These are phyloP conservation scores for Eruca vesicaria DNA, from an alignment of 441 rosid genomes.

Conservation along the genomic window DNA sequence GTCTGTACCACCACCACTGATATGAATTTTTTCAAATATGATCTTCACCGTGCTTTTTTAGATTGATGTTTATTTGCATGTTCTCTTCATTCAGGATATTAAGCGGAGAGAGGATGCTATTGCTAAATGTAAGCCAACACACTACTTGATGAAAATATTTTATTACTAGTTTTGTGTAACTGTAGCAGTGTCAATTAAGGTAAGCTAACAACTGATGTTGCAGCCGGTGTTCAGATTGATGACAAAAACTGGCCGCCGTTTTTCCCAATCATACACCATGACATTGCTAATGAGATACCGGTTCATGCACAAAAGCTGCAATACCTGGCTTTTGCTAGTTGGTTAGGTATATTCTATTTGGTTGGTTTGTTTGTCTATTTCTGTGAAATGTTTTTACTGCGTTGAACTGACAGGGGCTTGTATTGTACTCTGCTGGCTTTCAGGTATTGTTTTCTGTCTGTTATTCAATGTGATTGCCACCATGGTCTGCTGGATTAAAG, in stretches of 20 bases:
- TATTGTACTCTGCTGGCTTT: constrained; percentile 7
- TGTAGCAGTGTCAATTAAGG: not conserved
- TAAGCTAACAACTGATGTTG: not conserved
- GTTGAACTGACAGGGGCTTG: not conserved
- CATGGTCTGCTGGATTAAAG: constrained; percentile 77
- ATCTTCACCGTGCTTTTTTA: not conserved
- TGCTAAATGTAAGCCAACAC: constrained; percentile 46
- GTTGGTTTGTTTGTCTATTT: not conserved
- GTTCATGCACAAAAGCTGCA: constrained; percentile 79
- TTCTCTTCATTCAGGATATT: constrained; percentile 21
- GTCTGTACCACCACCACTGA: constrained; percentile 25
- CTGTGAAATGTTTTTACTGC: not conserved
- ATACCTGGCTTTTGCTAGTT: constrained; percentile 90
- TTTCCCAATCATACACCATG: constrained; percentile 92
- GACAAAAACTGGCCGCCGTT: constrained; percentile 90
- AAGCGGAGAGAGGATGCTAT: constrained; percentile 82
- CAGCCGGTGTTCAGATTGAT: constrained; percentile 70
- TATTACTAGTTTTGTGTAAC: not conserved
- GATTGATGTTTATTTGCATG: no score
- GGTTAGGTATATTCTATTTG: constrained; percentile 57
- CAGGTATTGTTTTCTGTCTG: constrained; percentile 86
- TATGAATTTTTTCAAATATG: not conserved
- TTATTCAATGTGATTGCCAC: constrained; percentile 71
- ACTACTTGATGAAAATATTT: not conserved
- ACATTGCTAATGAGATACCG: constrained; percentile 87